Conservation (phyloP, 192 early-diverging fungal genomes). For the Hyaloraphidium curvatum region DNA sequence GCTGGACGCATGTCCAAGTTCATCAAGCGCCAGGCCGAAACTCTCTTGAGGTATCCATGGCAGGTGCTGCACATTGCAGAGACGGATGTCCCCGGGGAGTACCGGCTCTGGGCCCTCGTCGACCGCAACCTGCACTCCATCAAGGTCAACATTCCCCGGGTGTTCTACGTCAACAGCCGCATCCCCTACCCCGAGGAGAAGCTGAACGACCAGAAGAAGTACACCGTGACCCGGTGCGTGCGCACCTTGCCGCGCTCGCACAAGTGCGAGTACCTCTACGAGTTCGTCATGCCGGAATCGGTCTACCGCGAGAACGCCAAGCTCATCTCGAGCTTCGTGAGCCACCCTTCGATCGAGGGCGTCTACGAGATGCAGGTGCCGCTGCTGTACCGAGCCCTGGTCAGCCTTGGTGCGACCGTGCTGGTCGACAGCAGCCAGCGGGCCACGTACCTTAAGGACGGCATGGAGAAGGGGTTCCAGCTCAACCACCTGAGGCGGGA, state of each 20-base stretch:
- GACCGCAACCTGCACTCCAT: slow-evolving; percentile 48
- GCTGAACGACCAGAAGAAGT: background rate
- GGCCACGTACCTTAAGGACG: background rate
- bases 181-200: slow-evolving; percentile 27
- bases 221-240: background rate
- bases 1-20: slow-evolving; percentile 24
- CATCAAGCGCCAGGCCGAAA: slow-evolving; percentile 46
- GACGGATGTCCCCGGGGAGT: slow-evolving; percentile 69
- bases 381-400: slow-evolving; percentile 56
- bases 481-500: slow-evolving; percentile 13
- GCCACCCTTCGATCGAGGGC: slow-evolving; percentile 70
- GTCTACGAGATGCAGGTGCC: slow-evolving; percentile 88
- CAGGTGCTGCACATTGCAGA: slow-evolving; percentile 70
- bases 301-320: slow-evolving; percentile 51
- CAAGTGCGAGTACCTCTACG: slow-evolving; percentile 49
- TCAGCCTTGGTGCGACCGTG: slow-evolving; percentile 22
- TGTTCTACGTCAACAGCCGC: slow-evolving; percentile 64
- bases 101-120: slow-evolving; percentile 65
- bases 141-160: slow-evolving; percentile 55
- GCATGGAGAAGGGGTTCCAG: slow-evolving; percentile 18
- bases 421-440: background rate
- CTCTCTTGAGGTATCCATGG: slow-evolving; percentile 48
- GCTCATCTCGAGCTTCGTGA: slow-evolving; percentile 60
- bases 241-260: slow-evolving; percentile 61
- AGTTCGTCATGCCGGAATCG: slow-evolving; percentile 59